phyloP scores from a whole-genome alignment of 371 early-diverging fungal species.

The Apophysomyces sp. region DNA sequence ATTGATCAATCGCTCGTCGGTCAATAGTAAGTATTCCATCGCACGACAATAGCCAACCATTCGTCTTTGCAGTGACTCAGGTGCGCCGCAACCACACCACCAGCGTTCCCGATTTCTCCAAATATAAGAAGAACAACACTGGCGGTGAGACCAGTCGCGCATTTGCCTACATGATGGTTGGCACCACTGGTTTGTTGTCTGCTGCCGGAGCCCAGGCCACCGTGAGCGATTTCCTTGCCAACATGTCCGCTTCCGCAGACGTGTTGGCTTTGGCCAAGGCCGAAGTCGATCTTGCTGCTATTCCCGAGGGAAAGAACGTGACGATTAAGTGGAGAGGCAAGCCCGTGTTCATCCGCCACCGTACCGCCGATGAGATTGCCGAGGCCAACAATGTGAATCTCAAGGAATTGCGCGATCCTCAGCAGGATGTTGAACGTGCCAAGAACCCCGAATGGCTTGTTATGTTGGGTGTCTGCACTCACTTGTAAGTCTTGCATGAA shows the following conservation, averaged over 20 bases:
- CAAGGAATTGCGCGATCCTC: constrained; percentile 85
- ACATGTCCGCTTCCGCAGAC: constrained; percentile 95
- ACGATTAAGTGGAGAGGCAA: constrained; percentile 99
- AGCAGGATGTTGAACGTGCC: constrained; percentile 89
- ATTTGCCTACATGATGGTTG: constrained; percentile 94
- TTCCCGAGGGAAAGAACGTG: constrained; percentile 97
- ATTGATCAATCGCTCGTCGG: constrained; percentile 19
- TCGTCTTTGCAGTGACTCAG: constrained; percentile 25
- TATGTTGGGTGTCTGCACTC: constrained; percentile 98
- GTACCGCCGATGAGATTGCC: constrained; percentile 93
- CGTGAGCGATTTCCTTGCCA: constrained; percentile 87
- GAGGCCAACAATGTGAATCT: constrained; percentile 87
- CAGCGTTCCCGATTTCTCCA: constrained; percentile 64
- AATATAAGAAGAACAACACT: constrained; percentile 62
- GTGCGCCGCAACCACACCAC: constrained; percentile 62
- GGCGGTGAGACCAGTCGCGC: constrained; percentile 71
- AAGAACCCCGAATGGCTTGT: constrained; percentile 96
- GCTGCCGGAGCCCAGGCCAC: constrained; percentile 92
- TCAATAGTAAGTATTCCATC: constrained; percentile 22
- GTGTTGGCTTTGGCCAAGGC: constrained; percentile 97
- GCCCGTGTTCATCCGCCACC: constrained; percentile 97
- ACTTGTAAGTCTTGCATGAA: constrained; percentile 59
- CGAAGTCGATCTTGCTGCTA: constrained; percentile 87
- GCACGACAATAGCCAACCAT: constrained; percentile 18
- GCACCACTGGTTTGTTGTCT: constrained; percentile 82